phyloP scores from a whole-genome alignment of 2,329 filamentous ascomycete species.

The Microdochium nivale region DNA sequence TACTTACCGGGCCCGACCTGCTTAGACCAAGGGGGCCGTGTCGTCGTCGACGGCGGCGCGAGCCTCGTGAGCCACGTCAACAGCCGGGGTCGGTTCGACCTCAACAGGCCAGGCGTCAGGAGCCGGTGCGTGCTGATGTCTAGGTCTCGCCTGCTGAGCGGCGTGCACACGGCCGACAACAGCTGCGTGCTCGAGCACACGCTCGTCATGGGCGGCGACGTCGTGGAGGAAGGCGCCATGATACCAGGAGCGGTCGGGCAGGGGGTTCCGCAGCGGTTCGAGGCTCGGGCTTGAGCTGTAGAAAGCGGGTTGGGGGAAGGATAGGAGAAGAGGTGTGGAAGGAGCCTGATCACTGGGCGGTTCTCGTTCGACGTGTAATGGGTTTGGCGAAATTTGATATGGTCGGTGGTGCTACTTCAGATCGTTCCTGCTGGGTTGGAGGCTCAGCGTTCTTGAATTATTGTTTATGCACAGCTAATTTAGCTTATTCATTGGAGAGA shows the following conservation, averaged over 20 bases:
- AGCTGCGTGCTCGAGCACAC: slow-evolving; percentile 48
- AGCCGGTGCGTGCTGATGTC: slow-evolving; percentile 42
- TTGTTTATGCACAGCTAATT: too few species aligned
- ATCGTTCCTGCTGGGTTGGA: too few species aligned
- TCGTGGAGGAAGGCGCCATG: slow-evolving; percentile 38
- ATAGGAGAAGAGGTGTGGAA: too few species aligned
- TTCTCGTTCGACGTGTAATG: too few species aligned
- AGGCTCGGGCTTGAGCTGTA: neutral
- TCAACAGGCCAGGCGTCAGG: slow-evolving; percentile 41
- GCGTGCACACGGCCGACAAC: slow-evolving; percentile 43
- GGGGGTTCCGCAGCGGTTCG: slow-evolving; percentile 24
- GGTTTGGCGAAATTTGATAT: too few species aligned
- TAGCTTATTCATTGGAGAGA: too few species aligned
- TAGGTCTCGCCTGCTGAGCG: slow-evolving; percentile 42
- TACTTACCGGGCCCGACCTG: slow-evolving; percentile 50
- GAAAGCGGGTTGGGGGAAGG: too few species aligned
- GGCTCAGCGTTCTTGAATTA: too few species aligned
- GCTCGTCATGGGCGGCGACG: slow-evolving; percentile 46
- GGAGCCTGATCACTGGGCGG: too few species aligned
- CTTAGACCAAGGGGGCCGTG: slow-evolving; percentile 42
- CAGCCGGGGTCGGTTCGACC: slow-evolving; percentile 44
- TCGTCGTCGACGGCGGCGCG: slow-evolving; percentile 46
- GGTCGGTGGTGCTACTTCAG: too few species aligned
- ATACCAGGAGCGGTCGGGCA: slow-evolving; percentile 49
- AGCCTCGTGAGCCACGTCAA: slow-evolving; percentile 49